Conservation (phyloP, 2,329 filamentous ascomycete species). For the Hypoxylon sp. region DNA sequence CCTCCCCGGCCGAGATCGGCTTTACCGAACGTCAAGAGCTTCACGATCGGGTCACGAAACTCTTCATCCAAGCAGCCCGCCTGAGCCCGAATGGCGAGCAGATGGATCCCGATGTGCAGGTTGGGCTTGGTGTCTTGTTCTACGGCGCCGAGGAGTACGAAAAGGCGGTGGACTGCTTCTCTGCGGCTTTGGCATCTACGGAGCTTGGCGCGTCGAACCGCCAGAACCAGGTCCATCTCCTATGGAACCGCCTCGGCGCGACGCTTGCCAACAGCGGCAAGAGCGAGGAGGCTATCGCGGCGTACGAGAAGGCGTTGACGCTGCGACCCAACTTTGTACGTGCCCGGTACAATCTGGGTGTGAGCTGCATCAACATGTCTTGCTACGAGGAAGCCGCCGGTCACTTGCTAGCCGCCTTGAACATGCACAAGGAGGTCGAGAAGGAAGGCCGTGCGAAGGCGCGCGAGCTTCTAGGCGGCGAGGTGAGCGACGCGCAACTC, state of each 20-base stretch:
- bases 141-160: slow-evolving; percentile 98
- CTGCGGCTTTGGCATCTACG: slow-evolving; percentile 85
- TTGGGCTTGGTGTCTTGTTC: slow-evolving; percentile 95
- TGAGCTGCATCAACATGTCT: slow-evolving; percentile 96
- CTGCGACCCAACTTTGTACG: slow-evolving; percentile 97
- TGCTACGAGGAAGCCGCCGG: slow-evolving; percentile 93
- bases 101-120: slow-evolving; percentile 99
- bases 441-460: slow-evolving; percentile 85
- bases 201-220: slow-evolving; percentile 88
- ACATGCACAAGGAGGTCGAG: slow-evolving; percentile 96
- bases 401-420: slow-evolving; percentile 89
- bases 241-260: slow-evolving; percentile 97
- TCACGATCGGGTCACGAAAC: slow-evolving; percentile 88
- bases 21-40: slow-evolving; percentile 93
- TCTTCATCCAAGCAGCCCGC: slow-evolving; percentile 93
- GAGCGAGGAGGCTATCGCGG: slow-evolving; percentile 94
- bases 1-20: slow-evolving; percentile 83
- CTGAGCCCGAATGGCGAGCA: slow-evolving; percentile 91
- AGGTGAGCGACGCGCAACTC: slow-evolving; percentile 74
- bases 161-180: slow-evolving; percentile 99
- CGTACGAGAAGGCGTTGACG: slow-evolving; percentile 91
- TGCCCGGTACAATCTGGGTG: slow-evolving; percentile 95
- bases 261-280: slow-evolving; percentile 95
- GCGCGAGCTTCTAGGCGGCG: slow-evolving; percentile 79
- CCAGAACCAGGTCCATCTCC: slow-evolving; percentile 86